phyloP scores from a whole-genome alignment of 306 rosid species.

The Styphnolobium japonicum region DNA sequence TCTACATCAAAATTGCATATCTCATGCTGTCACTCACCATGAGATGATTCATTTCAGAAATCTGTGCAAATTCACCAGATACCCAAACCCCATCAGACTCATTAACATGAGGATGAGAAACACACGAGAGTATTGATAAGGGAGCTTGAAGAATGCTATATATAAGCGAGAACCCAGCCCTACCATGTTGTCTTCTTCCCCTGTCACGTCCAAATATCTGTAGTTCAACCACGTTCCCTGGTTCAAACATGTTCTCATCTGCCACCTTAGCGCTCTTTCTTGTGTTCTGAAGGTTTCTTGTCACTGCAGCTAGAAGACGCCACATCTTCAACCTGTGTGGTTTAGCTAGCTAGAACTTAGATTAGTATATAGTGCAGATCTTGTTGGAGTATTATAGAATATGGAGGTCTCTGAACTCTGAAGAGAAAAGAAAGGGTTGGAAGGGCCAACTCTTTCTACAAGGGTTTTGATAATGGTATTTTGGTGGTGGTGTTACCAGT shows the following conservation, averaged over 20 bases:
- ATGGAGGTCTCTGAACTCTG: not conserved
- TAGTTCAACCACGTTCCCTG: constrained; percentile 39
- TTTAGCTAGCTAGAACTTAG: not conserved
- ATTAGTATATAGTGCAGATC: not conserved
- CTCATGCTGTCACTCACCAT: constrained; percentile 98
- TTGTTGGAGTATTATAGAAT: not conserved
- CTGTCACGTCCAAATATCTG: constrained; percentile 32
- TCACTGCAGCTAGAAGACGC: constrained; percentile 39
- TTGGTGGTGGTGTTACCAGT: constrained; percentile 51
- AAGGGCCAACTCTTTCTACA: constrained; percentile 13
- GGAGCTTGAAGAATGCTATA: constrained; percentile 59
- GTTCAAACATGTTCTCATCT: constrained; percentile 75
- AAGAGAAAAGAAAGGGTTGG: constrained; percentile 25
- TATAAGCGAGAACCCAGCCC: constrained; percentile 47
- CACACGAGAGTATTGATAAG: constrained; percentile 68
- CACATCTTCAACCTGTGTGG: constrained; percentile 26
- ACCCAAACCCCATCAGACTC: constrained; percentile 75
- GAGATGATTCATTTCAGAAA: constrained; percentile 82
- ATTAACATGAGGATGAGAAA: constrained; percentile 61
- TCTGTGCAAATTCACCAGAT: constrained; percentile 55
- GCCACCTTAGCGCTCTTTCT: constrained; percentile 79
- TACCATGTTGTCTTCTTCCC: constrained; percentile 37
- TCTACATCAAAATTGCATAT: constrained; percentile 91
- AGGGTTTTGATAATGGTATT: constrained; percentile 47
- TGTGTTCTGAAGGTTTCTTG: constrained; percentile 49